Base-by-base conservation (phyloP, 805 yeast species). In the Kurtzmaniella cleridarum region DNA sequence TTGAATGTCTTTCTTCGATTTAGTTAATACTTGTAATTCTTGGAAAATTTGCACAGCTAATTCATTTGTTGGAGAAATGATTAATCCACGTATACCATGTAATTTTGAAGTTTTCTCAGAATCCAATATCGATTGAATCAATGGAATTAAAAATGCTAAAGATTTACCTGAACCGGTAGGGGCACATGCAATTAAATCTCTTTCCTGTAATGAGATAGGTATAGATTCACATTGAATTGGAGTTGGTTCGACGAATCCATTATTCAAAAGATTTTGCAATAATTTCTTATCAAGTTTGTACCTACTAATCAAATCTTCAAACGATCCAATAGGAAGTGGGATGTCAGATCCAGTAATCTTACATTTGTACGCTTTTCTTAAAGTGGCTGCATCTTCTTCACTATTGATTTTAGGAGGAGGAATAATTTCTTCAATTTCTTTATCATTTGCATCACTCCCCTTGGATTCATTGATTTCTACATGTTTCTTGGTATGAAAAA, bases 131-230 rank as follows among this genome's bases (percentile, higher is more conserved):
- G 60, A 53, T 49, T 86, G 93, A 15, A 93, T 61, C 50, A 91
- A 51, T 3, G 99, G 98, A 13, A 89, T 76, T 41, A 86, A 65
- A 55, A 84, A 93, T 24, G 97, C 95, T 35, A 93, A 68, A 0
- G 98, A 93, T 58, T 93, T 93, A 70, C 98, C 98, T 3, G 97
- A 88, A 50, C 98, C 98, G 1, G 98, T 93, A 34, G 98, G 98
- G 0, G 98, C 97, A 71, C 96, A 87, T 1, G 95, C 95, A 32
- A 93, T 69, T 27, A 93, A 57, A 55, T 91, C 97, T 42, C 95
- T 75, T 23, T 69, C 73, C 38, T 76, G 71, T 38, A 88, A 62
- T 11, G 86, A 62, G 8, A 79, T 67, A 2, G 98, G 97, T 31
- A 93, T 80, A 2, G 89, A 79, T 59, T 93, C 97, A 44, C 88